Conservation (phyloP, 1,284 basidiomycete genomes). For the Austroboletus rostrupii region DNA sequence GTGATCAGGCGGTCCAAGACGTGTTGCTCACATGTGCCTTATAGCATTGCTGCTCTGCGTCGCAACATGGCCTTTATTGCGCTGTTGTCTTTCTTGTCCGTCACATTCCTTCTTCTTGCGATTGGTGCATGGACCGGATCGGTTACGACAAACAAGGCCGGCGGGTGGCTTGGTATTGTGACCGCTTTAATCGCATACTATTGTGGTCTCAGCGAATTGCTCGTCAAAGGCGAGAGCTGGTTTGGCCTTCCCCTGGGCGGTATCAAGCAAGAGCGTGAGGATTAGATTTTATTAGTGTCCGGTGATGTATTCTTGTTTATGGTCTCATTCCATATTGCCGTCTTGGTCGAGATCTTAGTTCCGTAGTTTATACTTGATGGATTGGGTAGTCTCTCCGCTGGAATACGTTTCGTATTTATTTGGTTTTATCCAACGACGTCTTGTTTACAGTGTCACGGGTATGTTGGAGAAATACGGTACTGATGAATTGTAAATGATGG, state of each 20-base stretch:
- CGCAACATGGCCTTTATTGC: slow-evolving; percentile 62
- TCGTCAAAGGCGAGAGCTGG: slow-evolving; percentile 48
- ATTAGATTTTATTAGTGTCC: slow-evolving; percentile 1
- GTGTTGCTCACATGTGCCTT: not conserved
- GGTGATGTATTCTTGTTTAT: slow-evolving; percentile 6
- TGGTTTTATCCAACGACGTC: not conserved
- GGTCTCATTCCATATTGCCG: slow-evolving; percentile 1
- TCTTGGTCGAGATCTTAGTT: not conserved
- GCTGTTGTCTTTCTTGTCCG: slow-evolving; percentile 71
- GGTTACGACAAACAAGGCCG: slow-evolving; percentile 39
- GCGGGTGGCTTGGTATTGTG: slow-evolving; percentile 70
- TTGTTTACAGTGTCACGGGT: no score
- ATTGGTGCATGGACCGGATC: slow-evolving; percentile 38
- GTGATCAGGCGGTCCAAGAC: no score
- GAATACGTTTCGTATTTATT: slow-evolving; percentile 5
- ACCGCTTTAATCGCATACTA: slow-evolving; percentile 71
- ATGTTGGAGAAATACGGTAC: no score
- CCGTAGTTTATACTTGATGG: slow-evolving; percentile 2
- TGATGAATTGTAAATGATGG: no score
- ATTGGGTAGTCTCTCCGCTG: not conserved
- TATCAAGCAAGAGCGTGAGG: slow-evolving; percentile 18
- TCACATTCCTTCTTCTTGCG: slow-evolving; percentile 61
- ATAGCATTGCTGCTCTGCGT: slow-evolving; percentile 61
- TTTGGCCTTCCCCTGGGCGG: slow-evolving; percentile 51
- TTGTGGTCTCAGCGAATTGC: slow-evolving; percentile 57